Base-by-base conservation (phyloP, 805 yeast species). In the Priceomyces carsonii region DNA sequence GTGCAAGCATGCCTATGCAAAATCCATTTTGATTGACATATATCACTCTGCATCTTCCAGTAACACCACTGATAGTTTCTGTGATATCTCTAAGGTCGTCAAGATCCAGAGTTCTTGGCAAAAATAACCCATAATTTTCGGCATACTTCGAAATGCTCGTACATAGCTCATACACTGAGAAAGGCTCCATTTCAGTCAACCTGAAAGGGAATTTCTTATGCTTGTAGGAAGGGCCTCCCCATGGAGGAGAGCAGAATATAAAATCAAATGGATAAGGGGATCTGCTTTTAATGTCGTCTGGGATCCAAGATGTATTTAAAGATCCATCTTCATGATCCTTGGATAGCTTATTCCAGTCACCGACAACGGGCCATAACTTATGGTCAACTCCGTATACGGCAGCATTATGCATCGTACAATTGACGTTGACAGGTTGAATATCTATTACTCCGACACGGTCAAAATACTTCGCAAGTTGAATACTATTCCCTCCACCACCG, bases 401-500 rank as follows among this genome's bases (percentile, higher is more conserved):
- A n/a, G 85, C 73, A 49, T 89, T 89, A 48, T 79, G 76, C 20
- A 61, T 59, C 0, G 90, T 75, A 52, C 95, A 85, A 37, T 71
- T 63, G n/a, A 84, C 55, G 51, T 85, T 83, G 17, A 70, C 71
- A 21, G 69, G 61, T 35, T 79, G 79, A 25, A 64, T 63, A 49
- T 87, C 95, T 1, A 85, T 57, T 2, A 84, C 88, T 22, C 77
- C 73, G 1, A 79, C 82, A 17, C 51, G 47, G 1, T 73, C 71
- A 57, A 85, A 84, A 21, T 53, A 43, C 36, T 66, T 50, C 31
- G 90, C 85, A 55, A 89, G 76, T 47, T 86, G 95, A 15, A 86
- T 82, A 1, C 85, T 64, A 51, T 87, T 87, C 0, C 95, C 95
- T 1, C 95, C 96, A 1, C 89, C 95, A 0, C 96, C 96, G 44